Percentiles rank a stretch among this genome's conserved stretches.
Evolutionary conservation across 345 rosid species (phyloP).

Genomic region (Garcia nutans): DNA sequence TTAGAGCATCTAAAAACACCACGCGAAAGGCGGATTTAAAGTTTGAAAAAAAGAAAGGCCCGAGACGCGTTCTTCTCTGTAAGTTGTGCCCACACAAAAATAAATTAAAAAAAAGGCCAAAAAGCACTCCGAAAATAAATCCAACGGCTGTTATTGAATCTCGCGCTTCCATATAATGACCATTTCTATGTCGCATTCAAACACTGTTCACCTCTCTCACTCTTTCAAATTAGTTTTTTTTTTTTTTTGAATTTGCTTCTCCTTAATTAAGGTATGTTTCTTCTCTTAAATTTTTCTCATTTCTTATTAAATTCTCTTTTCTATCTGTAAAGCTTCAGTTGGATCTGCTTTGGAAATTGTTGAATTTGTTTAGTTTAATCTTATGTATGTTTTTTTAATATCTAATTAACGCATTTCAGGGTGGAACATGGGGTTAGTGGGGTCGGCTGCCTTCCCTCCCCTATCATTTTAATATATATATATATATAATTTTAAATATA

Average conservation of each 20-base stretch:
- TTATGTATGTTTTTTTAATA: no score
- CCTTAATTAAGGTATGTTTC: not conserved
- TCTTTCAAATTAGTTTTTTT: not conserved
- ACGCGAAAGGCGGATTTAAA: not conserved
- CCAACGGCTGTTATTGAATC: conserved; percentile 3
- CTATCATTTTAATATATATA: no score
- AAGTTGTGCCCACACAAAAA: conserved; percentile 17
- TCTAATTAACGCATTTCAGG: not conserved
- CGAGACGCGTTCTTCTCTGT: conserved; percentile 24
- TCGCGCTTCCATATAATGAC: conserved; percentile 2
- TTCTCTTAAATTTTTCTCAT: no score
- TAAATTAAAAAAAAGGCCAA: no score
- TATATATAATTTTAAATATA: no score
- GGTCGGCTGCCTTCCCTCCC: no score
- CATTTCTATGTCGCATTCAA: not conserved
- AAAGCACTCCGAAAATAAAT: not conserved
- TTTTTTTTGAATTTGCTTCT: not conserved
- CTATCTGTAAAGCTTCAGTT: not conserved
- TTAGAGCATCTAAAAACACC: not conserved
- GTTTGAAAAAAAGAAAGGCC: conserved; percentile 4
- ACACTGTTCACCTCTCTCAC: not conserved
- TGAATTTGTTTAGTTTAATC: not conserved
- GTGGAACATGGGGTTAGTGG: no score
- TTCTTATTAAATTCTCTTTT: not conserved
- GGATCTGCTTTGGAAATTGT: not conserved